Conservation (phyloP, 2,329 filamentous ascomycete genomes). For the Dactylellina parvicollis region DNA sequence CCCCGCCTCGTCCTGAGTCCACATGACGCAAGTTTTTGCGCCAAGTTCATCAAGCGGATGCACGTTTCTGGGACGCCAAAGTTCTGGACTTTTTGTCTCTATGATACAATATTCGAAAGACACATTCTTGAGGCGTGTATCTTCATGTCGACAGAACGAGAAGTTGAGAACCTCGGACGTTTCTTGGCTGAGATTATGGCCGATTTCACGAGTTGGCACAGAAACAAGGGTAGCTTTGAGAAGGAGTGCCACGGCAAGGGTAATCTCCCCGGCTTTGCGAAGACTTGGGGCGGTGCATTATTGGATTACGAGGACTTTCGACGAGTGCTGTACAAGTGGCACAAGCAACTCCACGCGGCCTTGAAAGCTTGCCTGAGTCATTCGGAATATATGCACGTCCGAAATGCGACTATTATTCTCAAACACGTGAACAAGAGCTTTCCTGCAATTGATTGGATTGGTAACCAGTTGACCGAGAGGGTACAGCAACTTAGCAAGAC, state of each 20-base stretch:
- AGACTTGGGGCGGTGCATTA: conserved; percentile 70
- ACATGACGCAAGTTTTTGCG: conserved; percentile 87
- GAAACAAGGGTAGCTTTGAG: conserved; percentile 78
- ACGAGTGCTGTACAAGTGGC: conserved; percentile 87
- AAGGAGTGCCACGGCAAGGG: conserved; percentile 79
- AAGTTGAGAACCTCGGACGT: conserved; percentile 90
- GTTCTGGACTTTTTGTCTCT: conserved; percentile 84
- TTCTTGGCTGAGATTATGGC: conserved; percentile 85
- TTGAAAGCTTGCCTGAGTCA: conserved; percentile 83
- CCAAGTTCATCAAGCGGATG: conserved; percentile 84
- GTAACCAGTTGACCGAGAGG: conserved; percentile 62
- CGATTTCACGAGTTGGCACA: conserved; percentile 86
- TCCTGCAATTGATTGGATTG: conserved; percentile 90
- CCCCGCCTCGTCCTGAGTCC: conserved; percentile 85
- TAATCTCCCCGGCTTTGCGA: conserved; percentile 76
- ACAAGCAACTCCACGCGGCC: conserved; percentile 80
- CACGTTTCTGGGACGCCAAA: conserved; percentile 85
- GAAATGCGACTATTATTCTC: conserved; percentile 90
- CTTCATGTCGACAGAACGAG: conserved; percentile 87
- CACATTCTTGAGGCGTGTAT: conserved; percentile 83
- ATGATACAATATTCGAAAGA: conserved; percentile 84
- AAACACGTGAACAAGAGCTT: conserved; percentile 83
- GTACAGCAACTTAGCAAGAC: conserved; percentile 57
- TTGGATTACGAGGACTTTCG: conserved; percentile 88
- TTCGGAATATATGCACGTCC: conserved; percentile 92